These are phyloP conservation scores for Phytophthora pini DNA, from an alignment of 352 stramenopile genomes.

Conservation along the genomic window DNA sequence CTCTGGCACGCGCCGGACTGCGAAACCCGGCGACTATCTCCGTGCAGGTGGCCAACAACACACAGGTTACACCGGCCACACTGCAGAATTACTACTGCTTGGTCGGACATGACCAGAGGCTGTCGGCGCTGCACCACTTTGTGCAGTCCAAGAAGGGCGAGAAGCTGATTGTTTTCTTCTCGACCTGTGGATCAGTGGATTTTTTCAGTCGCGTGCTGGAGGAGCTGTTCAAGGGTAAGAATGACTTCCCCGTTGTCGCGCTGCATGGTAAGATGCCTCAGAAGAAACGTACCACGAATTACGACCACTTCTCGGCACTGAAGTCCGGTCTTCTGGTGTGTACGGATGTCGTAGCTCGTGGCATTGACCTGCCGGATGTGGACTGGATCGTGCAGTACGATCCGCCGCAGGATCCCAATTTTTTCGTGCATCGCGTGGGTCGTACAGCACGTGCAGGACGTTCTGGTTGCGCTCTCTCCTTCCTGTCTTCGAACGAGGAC, in stretches of 20 bases:
- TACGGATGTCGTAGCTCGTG: conserved; percentile 98
- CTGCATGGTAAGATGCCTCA: conserved; percentile 96
- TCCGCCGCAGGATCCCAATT: conserved; percentile 97
- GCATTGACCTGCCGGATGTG: conserved; percentile 98
- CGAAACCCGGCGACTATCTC: conserved; percentile 98
- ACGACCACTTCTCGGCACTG: conserved; percentile 71
- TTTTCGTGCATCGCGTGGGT: conserved; percentile 99
- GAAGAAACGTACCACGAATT: conserved; percentile 88
- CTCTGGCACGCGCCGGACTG: conserved; percentile 95
- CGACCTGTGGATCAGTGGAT: conserved; percentile 99
- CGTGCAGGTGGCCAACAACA: conserved; percentile 93
- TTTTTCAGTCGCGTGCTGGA: conserved; percentile 96
- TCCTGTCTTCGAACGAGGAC: conserved; percentile 97
- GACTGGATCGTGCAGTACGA: conserved; percentile 99
- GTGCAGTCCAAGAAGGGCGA: conserved; percentile 84
- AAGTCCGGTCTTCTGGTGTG: conserved; percentile 93
- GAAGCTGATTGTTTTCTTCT: conserved; percentile 99
- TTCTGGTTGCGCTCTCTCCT: conserved; percentile 93
- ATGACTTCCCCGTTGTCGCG: conserved; percentile 58
- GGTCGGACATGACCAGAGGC: conserved; percentile 93
- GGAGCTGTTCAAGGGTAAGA: conserved; percentile 59
- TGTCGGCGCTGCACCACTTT: conserved; percentile 94
- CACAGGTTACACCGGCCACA: conserved; percentile 79
- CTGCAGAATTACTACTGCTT: conserved; percentile 96
- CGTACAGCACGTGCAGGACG: conserved; percentile 96